Base-by-base conservation (phyloP, 768 basidiomycete genomes). In the Calocera viscosa region DNA sequence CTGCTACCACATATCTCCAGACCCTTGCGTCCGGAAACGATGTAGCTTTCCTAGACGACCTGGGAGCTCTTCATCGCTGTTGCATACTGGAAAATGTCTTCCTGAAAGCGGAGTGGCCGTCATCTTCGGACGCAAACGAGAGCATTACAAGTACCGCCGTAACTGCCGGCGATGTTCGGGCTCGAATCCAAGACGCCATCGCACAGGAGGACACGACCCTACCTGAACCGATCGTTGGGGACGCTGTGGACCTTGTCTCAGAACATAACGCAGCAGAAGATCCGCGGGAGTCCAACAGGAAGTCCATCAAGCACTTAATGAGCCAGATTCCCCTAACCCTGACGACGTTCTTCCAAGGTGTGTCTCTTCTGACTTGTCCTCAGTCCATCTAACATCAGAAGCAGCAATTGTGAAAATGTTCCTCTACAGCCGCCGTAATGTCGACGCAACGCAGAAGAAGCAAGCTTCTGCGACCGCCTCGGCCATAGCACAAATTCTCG, bases 311-410 rank as follows among this genome's bases (percentile, higher is more conserved):
- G 73, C 90, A 93, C 71, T 77, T 94, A 43, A 86, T 89, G 0
- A 86, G 86, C 68, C 87, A 89, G 30, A 80, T 94, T 64, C 90
- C 91, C 0, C 84, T 81, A 38, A 81, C 86, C 1, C 76, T 94
- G 67, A 83, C 86, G 1, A 89, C 92, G 0, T 89, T 96, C 76
- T 91, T 93, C 76, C 91, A 91, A 82, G 85, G 93, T 91, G 75
- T 67, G 79, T 74, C 8, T 2, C n/a, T 63, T 30, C 26, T 17
- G 24, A 1, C 2, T 19, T 68, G n/a, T 47, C 64, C 41, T 64
- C 19, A 17, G 26, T 40, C 30, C 14, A 33, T 53, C 67, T 64
- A 28, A 65, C 47, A 35, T 70, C 24, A 67, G 49, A 14, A 16
- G 60, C 66, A 94, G 91, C 92, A 16, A 84, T 91, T 72, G 86